Base-by-base conservation (phyloP, 2,329 filamentous ascomycete genomes). In the Aspergillus novoparasiticus region DNA sequence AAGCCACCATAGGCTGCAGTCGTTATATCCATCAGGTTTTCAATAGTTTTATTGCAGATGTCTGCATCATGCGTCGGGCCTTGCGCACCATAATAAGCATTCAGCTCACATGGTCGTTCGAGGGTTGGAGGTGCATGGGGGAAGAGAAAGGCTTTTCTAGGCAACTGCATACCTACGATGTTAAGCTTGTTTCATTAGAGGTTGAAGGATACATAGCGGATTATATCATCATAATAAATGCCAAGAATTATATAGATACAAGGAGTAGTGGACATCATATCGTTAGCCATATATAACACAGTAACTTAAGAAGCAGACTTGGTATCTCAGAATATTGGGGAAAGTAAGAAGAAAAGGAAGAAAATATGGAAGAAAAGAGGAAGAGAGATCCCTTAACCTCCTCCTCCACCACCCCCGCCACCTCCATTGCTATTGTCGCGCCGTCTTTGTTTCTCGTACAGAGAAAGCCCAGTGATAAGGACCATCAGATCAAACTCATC, bases 1-100 rank as follows among this genome's bases (percentile, higher is more conserved):
- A 56, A 85, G 82, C 72, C 70, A 26, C 63, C 64, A 36, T 72
- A 67, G 21, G 69, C 64, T 59, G 64, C 69, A 51, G 69, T 66
- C 30, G 74, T 66, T 63, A 73, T 69, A 12, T 75, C 69, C 23
- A 66, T 68, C 23, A 75, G 59, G 36, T 72, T 69, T 1, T 72
- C 68, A 51, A 78, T 75, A 0, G 71, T 64, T 19, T 59, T 50
- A 19, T 64, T 61, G 30, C 76, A 74, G 2, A 70, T 58, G 4
- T 66, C 62, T 4, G 64, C 60, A 28, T 75, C 70, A 48, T 77
- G 73, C 11, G 63, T 60, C 6, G 64, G 45, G 58, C 72, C 66
- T 30, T 64, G 62, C 2, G 61, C 55, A 6, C 66, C 67, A 56
- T 67, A 73, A 14, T 60, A 28, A 16, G 71, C 61, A 48, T 78